These are phyloP conservation scores for Phaseolus coccineus DNA, from an alignment of 331 rosid genomes.

Conservation along the genomic window DNA sequence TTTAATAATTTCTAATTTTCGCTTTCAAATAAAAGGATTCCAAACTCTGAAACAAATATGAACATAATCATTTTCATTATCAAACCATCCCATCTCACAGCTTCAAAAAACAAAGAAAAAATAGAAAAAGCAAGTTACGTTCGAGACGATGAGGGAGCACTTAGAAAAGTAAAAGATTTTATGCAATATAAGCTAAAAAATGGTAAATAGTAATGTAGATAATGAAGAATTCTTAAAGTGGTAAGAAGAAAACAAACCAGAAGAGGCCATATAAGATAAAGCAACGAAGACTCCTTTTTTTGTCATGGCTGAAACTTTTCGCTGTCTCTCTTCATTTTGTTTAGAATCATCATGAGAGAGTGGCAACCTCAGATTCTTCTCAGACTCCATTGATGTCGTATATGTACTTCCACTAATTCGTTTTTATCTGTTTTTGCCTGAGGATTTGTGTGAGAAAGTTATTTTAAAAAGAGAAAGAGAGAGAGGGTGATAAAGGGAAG, in stretches of 20 bases:
- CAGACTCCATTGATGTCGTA: not conserved
- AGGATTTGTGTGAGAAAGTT: not conserved
- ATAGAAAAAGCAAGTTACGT: not conserved
- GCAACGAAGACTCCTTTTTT: constrained; percentile 71
- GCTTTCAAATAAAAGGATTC: too few relatives aligned
- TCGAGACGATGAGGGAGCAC: not conserved
- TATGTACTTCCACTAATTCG: not conserved
- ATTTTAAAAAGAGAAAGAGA: not conserved
- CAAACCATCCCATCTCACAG: not conserved
- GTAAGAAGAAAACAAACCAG: constrained; percentile 52
- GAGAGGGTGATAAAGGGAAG: not conserved
- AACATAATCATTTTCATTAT: not conserved
- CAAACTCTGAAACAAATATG: too few relatives aligned
- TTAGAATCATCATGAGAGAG: constrained; percentile 38
- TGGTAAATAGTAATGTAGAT: not conserved
- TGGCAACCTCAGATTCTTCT: constrained; percentile 34
- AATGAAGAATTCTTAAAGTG: not conserved
- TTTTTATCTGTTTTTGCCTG: not conserved
- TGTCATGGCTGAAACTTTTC: constrained; percentile 58
- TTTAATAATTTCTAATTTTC: too few relatives aligned
- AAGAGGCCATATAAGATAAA: constrained; percentile 70
- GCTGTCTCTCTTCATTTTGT: constrained; percentile 36
- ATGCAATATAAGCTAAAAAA: not conserved
- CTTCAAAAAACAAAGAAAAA: not conserved
- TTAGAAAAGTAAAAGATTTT: not conserved